Evolutionary conservation across 2,329 filamentous ascomycete species (phyloP), one percentile per base, ranked within the genome.

Genomic region (Cyclaneusma minus): DNA sequence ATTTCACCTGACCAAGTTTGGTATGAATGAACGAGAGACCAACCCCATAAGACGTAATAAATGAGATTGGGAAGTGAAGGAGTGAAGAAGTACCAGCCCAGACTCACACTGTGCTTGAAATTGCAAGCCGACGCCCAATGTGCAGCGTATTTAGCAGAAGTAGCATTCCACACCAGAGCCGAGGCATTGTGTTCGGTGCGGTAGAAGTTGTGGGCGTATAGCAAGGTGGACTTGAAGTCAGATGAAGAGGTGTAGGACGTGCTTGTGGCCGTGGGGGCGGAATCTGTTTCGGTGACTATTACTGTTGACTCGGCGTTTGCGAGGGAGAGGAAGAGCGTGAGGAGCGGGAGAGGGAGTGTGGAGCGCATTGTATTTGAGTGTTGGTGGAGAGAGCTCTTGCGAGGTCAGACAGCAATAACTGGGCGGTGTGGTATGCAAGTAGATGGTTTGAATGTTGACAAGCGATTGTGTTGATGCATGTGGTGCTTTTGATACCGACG

Each of bases 181-280:
- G 51, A 50, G 16, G 72, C 75, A 37, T 70, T 68, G 51, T 83
- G 72, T 33, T 68, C 49, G 5, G 37, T 35, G 13, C 78, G 69
- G 52, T 75, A 81, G 24, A 56, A 48, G 48, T 84, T 83, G 19
- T 70, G 79, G 38, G 60, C 62, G 44, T 68, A 62, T 28, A 84
- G 60, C 13, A 80, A 50, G n/a, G 67, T 61, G 9, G 48, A 41
- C 29, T 52, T 36, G 46, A 68, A 65, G 3, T 41, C 35, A 2
- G 37, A 20, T 5, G 46, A 40, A n/a, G 49, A 42, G 2, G 54
- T 57, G 34, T 62, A 65, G n/a, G 51, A 50, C 1, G 49, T 17
- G 14, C 29, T 30, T 13, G 39, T 38, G 1, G 35, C 21, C 3
- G 21, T 29, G 9, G 31, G 8, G 12, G 21, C 5, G 3, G 36